Conservation (phyloP, 2,329 filamentous ascomycete genomes). For the Escovopsis weberi region DNA sequence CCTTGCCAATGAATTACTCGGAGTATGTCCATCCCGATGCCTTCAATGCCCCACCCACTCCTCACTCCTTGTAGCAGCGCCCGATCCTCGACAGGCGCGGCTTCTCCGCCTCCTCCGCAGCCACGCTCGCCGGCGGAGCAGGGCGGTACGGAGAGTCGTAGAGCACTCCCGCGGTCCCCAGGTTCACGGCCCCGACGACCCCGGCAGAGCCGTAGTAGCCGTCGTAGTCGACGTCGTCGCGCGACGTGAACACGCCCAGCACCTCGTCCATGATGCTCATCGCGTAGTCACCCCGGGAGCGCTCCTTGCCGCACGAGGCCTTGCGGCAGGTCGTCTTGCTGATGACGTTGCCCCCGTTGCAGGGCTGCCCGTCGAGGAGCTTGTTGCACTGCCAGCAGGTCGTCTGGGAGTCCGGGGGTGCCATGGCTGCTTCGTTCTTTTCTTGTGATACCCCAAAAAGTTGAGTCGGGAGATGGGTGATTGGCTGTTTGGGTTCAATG, state of each 20-base stretch:
- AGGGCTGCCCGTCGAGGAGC: not conserved
- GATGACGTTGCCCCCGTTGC: not conserved
- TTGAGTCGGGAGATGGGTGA: not conserved
- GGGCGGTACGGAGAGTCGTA: too few relatives aligned
- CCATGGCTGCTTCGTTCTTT: not conserved
- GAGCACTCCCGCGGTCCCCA: too few relatives aligned
- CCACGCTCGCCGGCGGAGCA: too few relatives aligned
- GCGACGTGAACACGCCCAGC: not conserved
- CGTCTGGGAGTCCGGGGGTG: not conserved
- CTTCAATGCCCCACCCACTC: too few relatives aligned
- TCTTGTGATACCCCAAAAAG: not conserved
- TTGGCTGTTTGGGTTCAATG: too few relatives aligned
- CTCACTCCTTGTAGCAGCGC: too few relatives aligned
- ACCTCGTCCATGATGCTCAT: slow-evolving; percentile 1
- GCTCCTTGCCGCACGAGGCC: not conserved
- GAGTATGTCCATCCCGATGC: too few relatives aligned
- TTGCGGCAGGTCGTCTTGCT: not conserved
- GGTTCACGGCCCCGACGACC: too few relatives aligned
- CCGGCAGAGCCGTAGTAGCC: not conserved
- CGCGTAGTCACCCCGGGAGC: not conserved
- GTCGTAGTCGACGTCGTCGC: not conserved
- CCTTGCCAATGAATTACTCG: too few relatives aligned
- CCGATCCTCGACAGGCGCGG: too few relatives aligned
- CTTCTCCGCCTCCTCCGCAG: too few relatives aligned
- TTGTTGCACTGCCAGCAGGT: not conserved